phyloP scores from a whole-genome alignment of 306 rosid species.

The Citrullus mucosospermus region DNA sequence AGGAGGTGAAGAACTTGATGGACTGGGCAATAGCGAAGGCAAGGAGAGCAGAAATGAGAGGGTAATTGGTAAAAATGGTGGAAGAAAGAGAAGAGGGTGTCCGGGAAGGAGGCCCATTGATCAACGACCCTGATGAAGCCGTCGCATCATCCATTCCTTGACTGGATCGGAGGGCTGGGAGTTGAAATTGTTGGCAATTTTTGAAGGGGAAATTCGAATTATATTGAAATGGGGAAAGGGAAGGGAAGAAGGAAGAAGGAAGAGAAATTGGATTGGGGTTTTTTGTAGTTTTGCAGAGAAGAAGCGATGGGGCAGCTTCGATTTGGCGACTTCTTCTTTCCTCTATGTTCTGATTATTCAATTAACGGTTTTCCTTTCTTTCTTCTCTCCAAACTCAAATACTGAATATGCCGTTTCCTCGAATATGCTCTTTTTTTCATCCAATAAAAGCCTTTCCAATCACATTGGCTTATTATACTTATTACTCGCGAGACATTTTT shows the following conservation, averaged over 20 bases:
- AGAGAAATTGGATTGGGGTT: neutral
- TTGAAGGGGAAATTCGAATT: neutral
- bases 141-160: slow-evolving; percentile 19
- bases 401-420: neutral
- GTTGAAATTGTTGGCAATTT: neutral
- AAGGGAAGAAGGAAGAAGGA: neutral
- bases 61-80: slow-evolving; percentile 37
- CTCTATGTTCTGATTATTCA: neutral
- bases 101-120: slow-evolving; percentile 9
- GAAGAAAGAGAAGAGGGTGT: slow-evolving; percentile 13
- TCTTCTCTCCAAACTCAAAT: neutral
- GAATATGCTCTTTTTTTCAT: neutral
- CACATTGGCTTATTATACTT: no score
- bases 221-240: neutral
- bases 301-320: neutral
- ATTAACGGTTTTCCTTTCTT: neutral
- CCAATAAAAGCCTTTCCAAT: no score
- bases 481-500: no score
- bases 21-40: slow-evolving; percentile 50
- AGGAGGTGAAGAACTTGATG: slow-evolving; percentile 49
- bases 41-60: slow-evolving; percentile 46
- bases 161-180: neutral
- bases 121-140: slow-evolving; percentile 11
- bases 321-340: neutral
- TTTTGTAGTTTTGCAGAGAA: neutral